Evolutionary conservation across 1,284 basidiomycete genomes (phyloP), one percentile per base, ranked within the genome.

Genomic region (Cryptococcus sp.): DNA sequence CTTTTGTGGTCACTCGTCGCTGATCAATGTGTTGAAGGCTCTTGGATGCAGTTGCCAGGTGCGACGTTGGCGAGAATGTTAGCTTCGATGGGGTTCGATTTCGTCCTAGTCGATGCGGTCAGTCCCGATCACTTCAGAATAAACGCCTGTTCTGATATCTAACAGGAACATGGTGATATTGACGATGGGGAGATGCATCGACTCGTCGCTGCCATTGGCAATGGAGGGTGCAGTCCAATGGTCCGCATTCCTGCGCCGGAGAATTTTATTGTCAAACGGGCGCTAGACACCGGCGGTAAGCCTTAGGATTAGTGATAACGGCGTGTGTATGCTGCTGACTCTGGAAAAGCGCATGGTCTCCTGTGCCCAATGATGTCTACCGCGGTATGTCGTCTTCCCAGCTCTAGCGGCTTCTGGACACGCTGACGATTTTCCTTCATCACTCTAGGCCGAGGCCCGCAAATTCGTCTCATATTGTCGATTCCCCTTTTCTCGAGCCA

Each of bases 221-320:
- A 55, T 22, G 50, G 58, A 43, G 66, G 65, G 7, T 68, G 63
- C 26, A 65, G 62, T n/a, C 72, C 74, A 10, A 72, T 75, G 47
- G 66, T 75, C 26, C 67, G 74, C 6, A 66, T 75, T 11, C 70
- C 73, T 0, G 65, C 61, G 7, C 67, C 67, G 34, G 72, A 74
- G 49, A 61, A 61, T n/a, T 69, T 59, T 45, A 57, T 70, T 40
- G 65, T 76, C 62, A 76, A 76, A 63, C 57, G 75, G 5, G 73
- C 75, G 3, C 61, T 76, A n/a, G 75, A 76, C 58, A 62, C 70
- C 3, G 75, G 75, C 20, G 67, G 54, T 59, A n/a, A 53, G 60
- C 41, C 2, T n/a, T n/a, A n/a, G 16, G 23, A 3, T 10, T 20
- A 19, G 2, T 16, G 16, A 19, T 10, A 11, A 17, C 3, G 22